Base-by-base conservation (phyloP, 78 protist genomes). In the Chrysochromulina parva region DNA sequence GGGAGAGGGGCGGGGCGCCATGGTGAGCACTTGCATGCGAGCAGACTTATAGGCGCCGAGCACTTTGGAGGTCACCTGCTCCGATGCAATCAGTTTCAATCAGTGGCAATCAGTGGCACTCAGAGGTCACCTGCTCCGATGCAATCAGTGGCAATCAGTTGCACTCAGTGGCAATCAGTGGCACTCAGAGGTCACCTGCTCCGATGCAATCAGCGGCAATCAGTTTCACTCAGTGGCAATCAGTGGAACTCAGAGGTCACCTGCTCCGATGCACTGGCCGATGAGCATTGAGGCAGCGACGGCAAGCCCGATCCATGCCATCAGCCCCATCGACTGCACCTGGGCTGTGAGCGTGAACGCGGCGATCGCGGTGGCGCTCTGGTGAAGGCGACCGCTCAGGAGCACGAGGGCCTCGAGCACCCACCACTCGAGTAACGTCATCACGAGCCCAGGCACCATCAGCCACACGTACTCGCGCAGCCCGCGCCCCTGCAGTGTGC, bases 281-380 rank as follows among this genome's bases (percentile, higher is more conserved):
- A 78, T 62, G 19, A 4, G 0, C 22, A 0, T 24, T 28, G 48
- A 2, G 6, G 86, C 26, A 19, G 62, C 86, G 20, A 78, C 86
- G 50, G 86, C 86, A 24, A 53, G 28, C 3, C 86, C 86, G 59
- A 78, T 78, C 86, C 86, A 78, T 3, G 62, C 60, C 86, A 78
- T 78, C 20, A 22, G 0, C 20, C 22, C 86, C 11, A 78, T 13
- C 1, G 86, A 0, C 86, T 78, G 86, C 28, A 78, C 24, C 47
- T 1, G 19, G 38, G 28, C 28, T 2, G 11, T 38, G 3, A 53
- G 6, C 4, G 62, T 9, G 10, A 53, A 19, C 48, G 86, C 28
- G 62, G 47, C 60, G 62, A 53, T 78, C 19, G 47, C 11, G 28
- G 13, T 16, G 47, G 3, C n/a, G 24, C 62, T 28, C 19, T 0